These are phyloP conservation scores for Tetrapisispora pingtungensis DNA, from an alignment of 805 yeast genomes.

Conservation along the genomic window DNA sequence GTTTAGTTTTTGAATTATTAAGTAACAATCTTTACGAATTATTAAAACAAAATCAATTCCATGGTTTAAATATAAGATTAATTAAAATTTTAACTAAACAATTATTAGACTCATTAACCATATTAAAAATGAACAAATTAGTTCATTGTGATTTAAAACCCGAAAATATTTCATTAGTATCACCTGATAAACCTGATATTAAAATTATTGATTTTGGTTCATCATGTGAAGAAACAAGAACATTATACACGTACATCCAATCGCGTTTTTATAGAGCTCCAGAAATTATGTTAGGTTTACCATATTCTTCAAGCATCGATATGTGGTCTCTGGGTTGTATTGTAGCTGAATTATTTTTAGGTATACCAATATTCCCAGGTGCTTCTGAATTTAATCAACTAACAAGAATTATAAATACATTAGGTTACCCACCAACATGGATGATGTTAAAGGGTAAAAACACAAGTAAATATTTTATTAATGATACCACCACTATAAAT, in stretches of 20 bases:
- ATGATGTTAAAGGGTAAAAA: constrained; percentile 95
- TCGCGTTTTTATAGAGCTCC: constrained; percentile 92
- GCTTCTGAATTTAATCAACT: constrained; percentile 88
- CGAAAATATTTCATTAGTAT: constrained; percentile 75
- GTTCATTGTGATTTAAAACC: constrained; percentile 97
- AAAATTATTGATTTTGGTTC: constrained; percentile 95
- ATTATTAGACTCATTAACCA: constrained; percentile 67
- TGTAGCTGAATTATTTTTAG: constrained; percentile 79
- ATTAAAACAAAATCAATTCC: constrained; percentile 85
- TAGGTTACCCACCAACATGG: constrained; percentile 88
- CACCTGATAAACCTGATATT: constrained; percentile 63
- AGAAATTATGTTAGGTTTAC: constrained; percentile 83
- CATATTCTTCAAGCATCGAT: constrained; percentile 87
- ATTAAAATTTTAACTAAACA: constrained; percentile 74
- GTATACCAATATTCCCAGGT: constrained; percentile 92
- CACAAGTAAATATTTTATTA: constrained; percentile 46
- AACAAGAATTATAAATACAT: constrained; percentile 66
- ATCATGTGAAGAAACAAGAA: constrained; percentile 86
- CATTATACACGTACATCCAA: constrained; percentile 84
- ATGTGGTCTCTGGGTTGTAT: constrained; percentile 97
- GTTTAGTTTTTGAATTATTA: constrained; percentile 83
- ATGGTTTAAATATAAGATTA: constrained; percentile 72
- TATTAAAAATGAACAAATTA: constrained; percentile 70
- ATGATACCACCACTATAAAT: constrained; percentile 1
- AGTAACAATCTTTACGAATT: constrained; percentile 85